These are phyloP conservation scores for Myriosclerotinia duriaeana DNA, from an alignment of 2,329 filamentous ascomycete species.

Conservation along the genomic window DNA sequence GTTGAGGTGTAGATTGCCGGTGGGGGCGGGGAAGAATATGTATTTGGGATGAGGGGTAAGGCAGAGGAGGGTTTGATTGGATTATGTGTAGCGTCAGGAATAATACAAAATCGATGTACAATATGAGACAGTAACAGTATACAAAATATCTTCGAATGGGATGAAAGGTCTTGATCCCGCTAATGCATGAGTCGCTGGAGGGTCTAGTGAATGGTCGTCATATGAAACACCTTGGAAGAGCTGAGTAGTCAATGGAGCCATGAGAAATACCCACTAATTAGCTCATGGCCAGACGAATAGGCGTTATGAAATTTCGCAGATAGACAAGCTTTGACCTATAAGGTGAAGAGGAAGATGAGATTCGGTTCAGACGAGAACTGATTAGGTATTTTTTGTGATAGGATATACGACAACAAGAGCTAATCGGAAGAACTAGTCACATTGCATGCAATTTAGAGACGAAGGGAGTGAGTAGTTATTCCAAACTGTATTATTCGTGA, in stretches of 20 bases:
- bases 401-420: too few relatives aligned
- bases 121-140: too few relatives aligned
- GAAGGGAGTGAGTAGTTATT: not conserved
- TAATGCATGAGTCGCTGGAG: not conserved
- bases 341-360: not conserved
- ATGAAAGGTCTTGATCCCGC: too few relatives aligned
- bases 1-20: constrained; percentile 45
- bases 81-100: not conserved
- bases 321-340: not conserved
- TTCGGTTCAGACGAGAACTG: not conserved
- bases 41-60: constrained; percentile 17
- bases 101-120: too few relatives aligned
- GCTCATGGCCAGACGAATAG: not conserved
- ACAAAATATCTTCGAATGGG: too few relatives aligned
- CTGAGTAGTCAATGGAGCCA: not conserved
- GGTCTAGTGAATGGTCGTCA: not conserved
- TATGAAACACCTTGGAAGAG: not conserved
- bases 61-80: not conserved
- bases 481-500: not conserved
- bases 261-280: too few relatives aligned
- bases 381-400: not conserved
- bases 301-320: too few relatives aligned
- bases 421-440: too few relatives aligned
- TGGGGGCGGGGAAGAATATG: constrained; percentile 40
- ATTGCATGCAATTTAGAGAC: not conserved